These are phyloP conservation scores for Penicillium sp. DNA, from an alignment of 2,329 filamentous ascomycete species.

Conservation along the genomic window DNA sequence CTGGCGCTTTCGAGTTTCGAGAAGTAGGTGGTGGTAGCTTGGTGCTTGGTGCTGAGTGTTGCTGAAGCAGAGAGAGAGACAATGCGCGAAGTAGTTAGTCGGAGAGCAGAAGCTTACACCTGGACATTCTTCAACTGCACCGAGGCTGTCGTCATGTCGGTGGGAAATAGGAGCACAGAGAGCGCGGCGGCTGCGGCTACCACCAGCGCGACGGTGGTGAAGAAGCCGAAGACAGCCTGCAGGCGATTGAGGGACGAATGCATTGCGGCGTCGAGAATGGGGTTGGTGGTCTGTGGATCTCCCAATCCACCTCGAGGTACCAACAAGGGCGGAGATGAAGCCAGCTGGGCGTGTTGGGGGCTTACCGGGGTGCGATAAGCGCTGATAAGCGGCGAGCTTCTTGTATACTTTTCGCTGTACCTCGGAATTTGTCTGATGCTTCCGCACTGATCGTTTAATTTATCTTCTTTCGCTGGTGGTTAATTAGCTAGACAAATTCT, in stretches of 20 bases:
- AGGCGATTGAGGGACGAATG: constrained; percentile 81
- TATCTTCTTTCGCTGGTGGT: neutral
- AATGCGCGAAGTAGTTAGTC: neutral
- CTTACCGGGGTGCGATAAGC: constrained; percentile 25
- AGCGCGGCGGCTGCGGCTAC: constrained; percentile 78
- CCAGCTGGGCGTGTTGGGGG: constrained; percentile 31
- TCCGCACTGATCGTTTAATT: neutral
- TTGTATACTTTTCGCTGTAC: neutral
- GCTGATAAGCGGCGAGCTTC: neutral
- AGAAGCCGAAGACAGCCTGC: constrained; percentile 96
- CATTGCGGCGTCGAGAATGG: constrained; percentile 60
- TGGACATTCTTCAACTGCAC: constrained; percentile 66
- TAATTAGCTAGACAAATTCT: neutral
- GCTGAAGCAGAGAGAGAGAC: too few relatives aligned
- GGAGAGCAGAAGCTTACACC: constrained; percentile 62
- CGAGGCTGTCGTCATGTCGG: constrained; percentile 57
- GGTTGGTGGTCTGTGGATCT: neutral
- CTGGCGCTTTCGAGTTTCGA: too few relatives aligned
- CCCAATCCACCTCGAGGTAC: neutral
- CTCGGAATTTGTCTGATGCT: neutral
- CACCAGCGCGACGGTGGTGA: constrained; percentile 87
- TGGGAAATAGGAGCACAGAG: constrained; percentile 67
- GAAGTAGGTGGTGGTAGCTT: neutral
- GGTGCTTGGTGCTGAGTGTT: neutral
- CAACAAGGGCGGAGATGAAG: constrained; percentile 26